phyloP scores from a whole-genome alignment of 2,329 filamentous ascomycete species.

The Neonectria hederae region DNA sequence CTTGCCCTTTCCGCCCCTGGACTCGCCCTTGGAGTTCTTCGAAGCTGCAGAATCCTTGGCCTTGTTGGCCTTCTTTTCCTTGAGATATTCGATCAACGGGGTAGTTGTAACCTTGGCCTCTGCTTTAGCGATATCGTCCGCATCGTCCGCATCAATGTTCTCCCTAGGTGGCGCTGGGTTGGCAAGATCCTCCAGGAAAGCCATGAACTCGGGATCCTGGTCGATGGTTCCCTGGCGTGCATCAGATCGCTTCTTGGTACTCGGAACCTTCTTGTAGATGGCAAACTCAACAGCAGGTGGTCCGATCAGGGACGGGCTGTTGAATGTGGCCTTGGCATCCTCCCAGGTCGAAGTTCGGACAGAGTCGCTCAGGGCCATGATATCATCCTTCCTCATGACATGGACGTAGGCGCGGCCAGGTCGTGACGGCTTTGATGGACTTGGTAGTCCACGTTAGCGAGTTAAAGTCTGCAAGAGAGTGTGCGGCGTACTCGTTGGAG shows the following conservation, averaged over 20 bases:
- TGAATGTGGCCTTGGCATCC: slow-evolving; percentile 81
- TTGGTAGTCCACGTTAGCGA: slow-evolving; percentile 48
- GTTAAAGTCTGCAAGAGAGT: not conserved
- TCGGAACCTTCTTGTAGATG: slow-evolving; percentile 83
- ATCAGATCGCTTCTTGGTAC: slow-evolving; percentile 78
- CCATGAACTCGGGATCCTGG: slow-evolving; percentile 94
- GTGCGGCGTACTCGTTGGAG: slow-evolving; percentile 76
- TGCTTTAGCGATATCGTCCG: slow-evolving; percentile 55
- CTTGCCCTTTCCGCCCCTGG: slow-evolving; percentile 60
- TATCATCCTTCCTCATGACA: slow-evolving; percentile 74
- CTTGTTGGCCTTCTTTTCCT: slow-evolving; percentile 88
- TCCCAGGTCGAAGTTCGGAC: slow-evolving; percentile 78
- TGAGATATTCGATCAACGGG: slow-evolving; percentile 87
- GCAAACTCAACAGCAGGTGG: slow-evolving; percentile 85
- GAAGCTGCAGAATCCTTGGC: slow-evolving; percentile 61
- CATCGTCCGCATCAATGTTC: slow-evolving; percentile 52
- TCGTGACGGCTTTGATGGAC: slow-evolving; percentile 83
- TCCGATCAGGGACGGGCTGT: slow-evolving; percentile 76
- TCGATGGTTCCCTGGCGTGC: slow-evolving; percentile 93
- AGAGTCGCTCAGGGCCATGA: slow-evolving; percentile 73
- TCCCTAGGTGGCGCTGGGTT: slow-evolving; percentile 66
- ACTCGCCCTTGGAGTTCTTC: slow-evolving; percentile 65
- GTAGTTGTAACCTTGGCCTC: slow-evolving; percentile 78
- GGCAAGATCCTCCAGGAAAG: slow-evolving; percentile 87
- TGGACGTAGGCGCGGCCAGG: slow-evolving; percentile 86